Base-by-base conservation (phyloP, 768 basidiomycete genomes). In the Dacryopinax spathularia region DNA sequence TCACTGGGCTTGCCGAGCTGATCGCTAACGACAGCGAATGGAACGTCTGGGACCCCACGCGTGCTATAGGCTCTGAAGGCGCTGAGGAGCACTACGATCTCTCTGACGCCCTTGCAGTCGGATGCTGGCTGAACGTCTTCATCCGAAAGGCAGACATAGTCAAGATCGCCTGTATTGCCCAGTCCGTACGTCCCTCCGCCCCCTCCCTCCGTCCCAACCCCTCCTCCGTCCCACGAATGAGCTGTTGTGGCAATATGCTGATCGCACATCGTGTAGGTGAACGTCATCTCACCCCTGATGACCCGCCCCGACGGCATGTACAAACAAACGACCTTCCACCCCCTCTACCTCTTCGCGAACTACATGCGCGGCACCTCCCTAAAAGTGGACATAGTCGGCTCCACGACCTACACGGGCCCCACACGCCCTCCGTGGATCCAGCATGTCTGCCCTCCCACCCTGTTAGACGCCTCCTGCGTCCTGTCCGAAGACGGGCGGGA, bases 121-220 rank as follows among this genome's bases (percentile, higher is more conserved):
- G 80, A 1, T 75, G 81, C 9, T 85, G 83, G 82, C 71, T 85
- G 61, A 84, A 84, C 68, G 79, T 83, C 3, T 81, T 85, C 65
- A 77, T 84, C 5, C 76, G 83, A 18, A 81, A 85, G 60, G 80
- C 81, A 3, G 80, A 82, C 67, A 74, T 82, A 6, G 79, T 84
- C 43, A 80, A 81, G 65, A 81, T 84, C 59, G 83, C 83, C 1
- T 84, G 83, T 68, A 78, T 84, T 44, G 82, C 84, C 2, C 84
- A 85, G 76, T 79, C 70, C 61, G 79, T 75, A 43, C 4, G 60
- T 56, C 27, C n/a, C n/a, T 43, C 9, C 36, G 25, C 27, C 44
- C 25, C n/a, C 25, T 65, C 34, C 36, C 16, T 9, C 22, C 35
- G 35, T 48, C 20, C 31, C 80, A 80, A 64, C 79, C 81, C 43